Conservation (phyloP, 768 basidiomycete genomes). For the Mycena epipterygia region DNA sequence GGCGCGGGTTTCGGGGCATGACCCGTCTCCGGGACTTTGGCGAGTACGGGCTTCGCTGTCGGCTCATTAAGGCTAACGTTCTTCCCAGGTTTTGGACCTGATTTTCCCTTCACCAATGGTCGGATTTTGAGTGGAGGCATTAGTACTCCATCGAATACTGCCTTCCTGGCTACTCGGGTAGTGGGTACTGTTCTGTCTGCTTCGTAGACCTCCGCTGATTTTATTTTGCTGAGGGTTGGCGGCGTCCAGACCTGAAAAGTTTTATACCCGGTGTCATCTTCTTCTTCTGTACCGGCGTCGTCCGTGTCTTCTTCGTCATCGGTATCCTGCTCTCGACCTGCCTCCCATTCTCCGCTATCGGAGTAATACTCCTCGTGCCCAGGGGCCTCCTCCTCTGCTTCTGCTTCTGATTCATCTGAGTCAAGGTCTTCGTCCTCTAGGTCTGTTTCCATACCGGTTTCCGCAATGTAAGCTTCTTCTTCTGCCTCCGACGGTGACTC, state of each 20-base stretch:
- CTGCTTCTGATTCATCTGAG: not conserved
- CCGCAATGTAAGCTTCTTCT: too few relatives aligned
- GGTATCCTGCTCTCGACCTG: not conserved
- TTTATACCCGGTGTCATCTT: not conserved
- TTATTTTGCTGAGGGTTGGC: rapidly evolving
- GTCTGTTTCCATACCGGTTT: too few relatives aligned
- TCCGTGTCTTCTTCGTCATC: not conserved
- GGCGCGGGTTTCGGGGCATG: not conserved
- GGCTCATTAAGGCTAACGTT: not conserved
- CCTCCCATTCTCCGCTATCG: not conserved
- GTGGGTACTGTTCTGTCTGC: not conserved
- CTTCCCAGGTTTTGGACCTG: not conserved
- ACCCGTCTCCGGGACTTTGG: not conserved
- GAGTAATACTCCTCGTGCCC: not conserved
- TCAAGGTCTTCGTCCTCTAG: not conserved
- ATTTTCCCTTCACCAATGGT: not conserved
- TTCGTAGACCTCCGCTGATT: not conserved
- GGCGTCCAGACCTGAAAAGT: slow-evolving; percentile 4
- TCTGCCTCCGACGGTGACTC: too few relatives aligned
- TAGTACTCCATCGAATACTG: not conserved
- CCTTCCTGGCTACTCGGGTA: not conserved
- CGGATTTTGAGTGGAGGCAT: not conserved
- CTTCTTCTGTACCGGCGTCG: too few relatives aligned
- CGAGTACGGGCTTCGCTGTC: not conserved
- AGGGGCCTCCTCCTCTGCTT: not conserved